Evolutionary conservation across 164 flowering plant genomes (phyloP).

Genomic region (Chimonanthus salicifolius): DNA sequence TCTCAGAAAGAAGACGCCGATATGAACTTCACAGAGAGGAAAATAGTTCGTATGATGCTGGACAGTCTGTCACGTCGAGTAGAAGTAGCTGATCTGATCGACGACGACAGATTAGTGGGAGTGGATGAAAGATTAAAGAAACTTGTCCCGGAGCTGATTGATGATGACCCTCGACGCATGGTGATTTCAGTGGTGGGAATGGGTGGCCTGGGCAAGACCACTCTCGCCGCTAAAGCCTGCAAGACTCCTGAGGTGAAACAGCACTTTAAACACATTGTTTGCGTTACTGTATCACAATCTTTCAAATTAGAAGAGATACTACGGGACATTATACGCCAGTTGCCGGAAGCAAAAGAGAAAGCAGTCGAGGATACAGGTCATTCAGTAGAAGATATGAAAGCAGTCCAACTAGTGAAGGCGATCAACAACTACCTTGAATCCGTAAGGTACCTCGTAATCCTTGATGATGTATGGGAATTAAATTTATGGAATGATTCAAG

Average conservation of each 20-base stretch:
- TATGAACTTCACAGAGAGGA: neutral
- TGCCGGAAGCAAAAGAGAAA: neutral
- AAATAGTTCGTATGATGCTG: neutral
- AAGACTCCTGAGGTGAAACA: too few species aligned
- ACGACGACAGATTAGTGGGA: slow-evolving; percentile 26
- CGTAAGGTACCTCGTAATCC: slow-evolving; percentile 28
- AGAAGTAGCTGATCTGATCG: slow-evolving; percentile 8
- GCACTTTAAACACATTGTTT: too few species aligned
- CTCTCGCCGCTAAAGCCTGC: too few species aligned
- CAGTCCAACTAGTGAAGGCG: neutral
- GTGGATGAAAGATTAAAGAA: slow-evolving; percentile 21
- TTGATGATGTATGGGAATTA: slow-evolving; percentile 43
- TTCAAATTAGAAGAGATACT: neutral
- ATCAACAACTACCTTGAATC: neutral
- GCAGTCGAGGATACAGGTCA: neutral
- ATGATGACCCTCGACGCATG: slow-evolving; percentile 22
- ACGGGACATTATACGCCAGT: neutral
- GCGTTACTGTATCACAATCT: slow-evolving; percentile 31
- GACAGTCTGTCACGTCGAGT: neutral
- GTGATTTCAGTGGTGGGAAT: slow-evolving; percentile 36
- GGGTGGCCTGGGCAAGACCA: too few species aligned
- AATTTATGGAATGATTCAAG: neutral
- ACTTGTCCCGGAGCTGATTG: slow-evolving; percentile 27
- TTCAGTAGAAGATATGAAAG: neutral
- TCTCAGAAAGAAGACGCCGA: slow-evolving; percentile 1